Base-by-base conservation (phyloP, 2,329 filamentous ascomycete genomes). In the Neophaeococcomyces mojaviensis region DNA sequence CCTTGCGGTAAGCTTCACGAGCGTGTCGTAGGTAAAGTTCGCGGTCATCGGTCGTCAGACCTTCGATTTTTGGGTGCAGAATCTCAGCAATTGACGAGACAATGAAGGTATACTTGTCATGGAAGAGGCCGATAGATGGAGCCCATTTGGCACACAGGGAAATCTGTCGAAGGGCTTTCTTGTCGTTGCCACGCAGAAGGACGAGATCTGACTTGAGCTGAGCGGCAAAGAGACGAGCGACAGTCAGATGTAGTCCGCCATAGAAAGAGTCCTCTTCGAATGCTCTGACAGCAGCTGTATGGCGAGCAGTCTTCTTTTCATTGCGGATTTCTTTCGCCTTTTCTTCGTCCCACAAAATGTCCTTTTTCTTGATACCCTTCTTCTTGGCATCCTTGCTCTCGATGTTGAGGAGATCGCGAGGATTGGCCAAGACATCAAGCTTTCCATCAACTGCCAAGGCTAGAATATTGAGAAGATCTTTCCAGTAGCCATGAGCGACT, bases 131-230 rank as follows among this genome's bases (percentile, higher is more conserved):
- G 15, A 72, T 67, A 0, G 72, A 71, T 1, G 78, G 78, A 1
- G 77, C 74, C 78, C 78, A 81, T 50, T 82, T 82, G 2, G 69
- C 76, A 46, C 74, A 77, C 0, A 81, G 68, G 0, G 75, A 78
- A 44, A 81, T 69, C 12, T 59, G 60, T 20, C 64, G 65, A 53
- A 68, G 65, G 5, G 67, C 66, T 35, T 65, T 62, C 13, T 62
- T 55, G 24, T 71, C 64, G 8, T 59, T 57, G 13, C 63, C 64
- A 3, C 63, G 56, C 1, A 79, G 64, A 0, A 68, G 57, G 0
- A 51, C 53, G 2, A 72, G 51, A 55, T 81, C 78, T 1, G 57
- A 51, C 35, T 67, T 63, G 2, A 81, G 66, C 63, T 80, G 75
- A 13, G 71, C 66, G 0, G 73, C 75, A 55, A 81, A 81, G 3